Conservation (phyloP, 192 early-diverging fungal species). For the Coemansia sp. region DNA sequence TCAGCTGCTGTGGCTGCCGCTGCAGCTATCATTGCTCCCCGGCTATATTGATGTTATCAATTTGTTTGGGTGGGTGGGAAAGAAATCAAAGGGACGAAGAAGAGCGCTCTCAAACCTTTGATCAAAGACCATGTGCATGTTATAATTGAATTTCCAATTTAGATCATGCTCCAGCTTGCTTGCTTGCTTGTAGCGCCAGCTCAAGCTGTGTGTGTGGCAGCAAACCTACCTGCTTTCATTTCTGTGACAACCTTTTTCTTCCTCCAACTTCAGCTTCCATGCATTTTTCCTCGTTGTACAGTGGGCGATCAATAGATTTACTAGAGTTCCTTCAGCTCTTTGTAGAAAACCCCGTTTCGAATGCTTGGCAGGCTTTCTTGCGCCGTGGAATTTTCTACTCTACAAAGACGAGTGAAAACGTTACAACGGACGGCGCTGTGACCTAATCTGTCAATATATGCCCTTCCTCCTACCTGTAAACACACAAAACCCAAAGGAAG, state of each 20-base stretch:
- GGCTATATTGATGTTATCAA: background rate
- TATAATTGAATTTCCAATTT: background rate
- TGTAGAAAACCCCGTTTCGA: background rate
- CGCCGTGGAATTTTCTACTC: background rate
- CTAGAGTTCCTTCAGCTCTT: background rate
- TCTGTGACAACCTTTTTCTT: background rate
- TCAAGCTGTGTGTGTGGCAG: no score
- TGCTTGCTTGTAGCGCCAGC: no score
- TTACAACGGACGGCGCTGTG: background rate
- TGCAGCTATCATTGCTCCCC: background rate
- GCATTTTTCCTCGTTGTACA: no score
- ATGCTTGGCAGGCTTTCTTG: background rate
- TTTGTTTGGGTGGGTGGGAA: no score
- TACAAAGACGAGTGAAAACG: background rate
- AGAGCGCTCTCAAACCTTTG: background rate
- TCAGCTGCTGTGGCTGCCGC: conserved; percentile 1
- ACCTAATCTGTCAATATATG: no score
- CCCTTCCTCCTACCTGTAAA: no score
- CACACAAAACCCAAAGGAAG: no score
- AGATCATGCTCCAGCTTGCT: background rate
- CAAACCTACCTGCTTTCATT: no score
- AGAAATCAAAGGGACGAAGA: background rate
- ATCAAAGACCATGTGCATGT: background rate
- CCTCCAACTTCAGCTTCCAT: no score
- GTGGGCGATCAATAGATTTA: background rate